Conservation (phyloP, 768 basidiomycete species). For the Kwoniella dejecticola region DNA sequence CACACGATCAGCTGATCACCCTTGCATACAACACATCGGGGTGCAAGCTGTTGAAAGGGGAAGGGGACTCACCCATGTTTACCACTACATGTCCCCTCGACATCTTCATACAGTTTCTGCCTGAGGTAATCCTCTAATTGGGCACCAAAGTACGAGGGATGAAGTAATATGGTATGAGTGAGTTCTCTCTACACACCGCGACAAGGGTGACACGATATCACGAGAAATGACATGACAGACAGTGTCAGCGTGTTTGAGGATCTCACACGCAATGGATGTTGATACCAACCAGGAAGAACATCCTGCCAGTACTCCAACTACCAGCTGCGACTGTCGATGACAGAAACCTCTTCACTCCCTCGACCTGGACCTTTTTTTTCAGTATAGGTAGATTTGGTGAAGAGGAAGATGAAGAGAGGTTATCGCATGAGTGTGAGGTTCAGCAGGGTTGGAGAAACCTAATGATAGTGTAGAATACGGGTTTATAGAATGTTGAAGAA, state of each 20-base stretch:
- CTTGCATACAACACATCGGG: too few relatives aligned
- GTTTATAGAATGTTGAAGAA: constrained; percentile 5
- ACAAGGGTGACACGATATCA: neutral
- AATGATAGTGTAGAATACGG: neutral
- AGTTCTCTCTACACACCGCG: constrained; percentile 74
- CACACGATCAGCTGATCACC: constrained; percentile 7
- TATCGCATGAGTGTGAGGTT: neutral
- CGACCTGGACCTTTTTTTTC: neutral
- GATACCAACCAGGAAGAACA: constrained; percentile 54
- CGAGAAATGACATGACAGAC: too few relatives aligned
- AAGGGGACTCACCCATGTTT: constrained; percentile 78
- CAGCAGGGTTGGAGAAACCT: too few relatives aligned
- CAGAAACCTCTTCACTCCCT: constrained; percentile 8
- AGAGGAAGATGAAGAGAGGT: constrained; percentile 12
- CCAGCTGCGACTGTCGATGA: too few relatives aligned
- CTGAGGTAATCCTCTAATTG: constrained; percentile 91
- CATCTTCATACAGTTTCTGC: constrained; percentile 89
- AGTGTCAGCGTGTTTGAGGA: constrained; percentile 18
- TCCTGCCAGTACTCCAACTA: constrained; percentile 24
- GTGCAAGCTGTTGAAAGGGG: too few relatives aligned
- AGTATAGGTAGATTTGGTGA: neutral
- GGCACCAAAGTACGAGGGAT: constrained; percentile 97
- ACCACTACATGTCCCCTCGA: constrained; percentile 96
- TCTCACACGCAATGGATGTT: constrained; percentile 8
- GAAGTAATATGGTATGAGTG: constrained; percentile 93